Percentiles rank a stretch among this genome's conserved stretches.
phyloP scores from a whole-genome alignment of 495 filamentous ascomycete genomes.

The Cenococcum geophilum region DNA sequence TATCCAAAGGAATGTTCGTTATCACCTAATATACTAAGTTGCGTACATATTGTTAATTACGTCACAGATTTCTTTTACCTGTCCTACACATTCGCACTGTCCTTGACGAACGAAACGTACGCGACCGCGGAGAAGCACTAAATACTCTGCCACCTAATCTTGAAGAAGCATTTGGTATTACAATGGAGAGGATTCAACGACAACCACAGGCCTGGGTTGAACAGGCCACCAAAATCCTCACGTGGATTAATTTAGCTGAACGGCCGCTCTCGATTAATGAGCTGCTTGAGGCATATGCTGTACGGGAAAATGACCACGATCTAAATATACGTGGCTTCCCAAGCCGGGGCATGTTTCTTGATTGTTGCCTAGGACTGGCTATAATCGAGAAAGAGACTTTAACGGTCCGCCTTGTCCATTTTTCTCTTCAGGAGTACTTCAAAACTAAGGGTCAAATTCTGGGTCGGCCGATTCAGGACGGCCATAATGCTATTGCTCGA shows the following conservation, averaged over 20 bases:
- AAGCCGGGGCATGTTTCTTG: slow-evolving; percentile 12
- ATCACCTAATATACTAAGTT: slow-evolving; percentile 11
- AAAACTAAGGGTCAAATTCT: neutral
- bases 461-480: neutral
- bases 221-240: slow-evolving; percentile 20
- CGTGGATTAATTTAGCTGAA: slow-evolving; percentile 24
- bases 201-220: slow-evolving; percentile 14
- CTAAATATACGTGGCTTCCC: slow-evolving; percentile 19
- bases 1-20: slow-evolving; percentile 24
- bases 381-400: slow-evolving; percentile 19
- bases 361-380: slow-evolving; percentile 23
- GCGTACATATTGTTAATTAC: neutral
- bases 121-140: slow-evolving; percentile 20
- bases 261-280: slow-evolving; percentile 20
- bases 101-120: slow-evolving; percentile 23
- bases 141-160: slow-evolving; percentile 18
- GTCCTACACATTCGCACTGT: slow-evolving; percentile 22
- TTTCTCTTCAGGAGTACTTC: slow-evolving; percentile 21
- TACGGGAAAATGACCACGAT: slow-evolving; percentile 15
- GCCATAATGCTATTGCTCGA: neutral
- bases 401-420: slow-evolving; percentile 20
- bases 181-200: slow-evolving; percentile 19
- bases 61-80: slow-evolving; percentile 22
- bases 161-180: slow-evolving; percentile 18
- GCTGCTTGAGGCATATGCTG: slow-evolving; percentile 19